Evolutionary conservation across 306 rosid species (phyloP).

Genomic region (Benincasa hispida): DNA sequence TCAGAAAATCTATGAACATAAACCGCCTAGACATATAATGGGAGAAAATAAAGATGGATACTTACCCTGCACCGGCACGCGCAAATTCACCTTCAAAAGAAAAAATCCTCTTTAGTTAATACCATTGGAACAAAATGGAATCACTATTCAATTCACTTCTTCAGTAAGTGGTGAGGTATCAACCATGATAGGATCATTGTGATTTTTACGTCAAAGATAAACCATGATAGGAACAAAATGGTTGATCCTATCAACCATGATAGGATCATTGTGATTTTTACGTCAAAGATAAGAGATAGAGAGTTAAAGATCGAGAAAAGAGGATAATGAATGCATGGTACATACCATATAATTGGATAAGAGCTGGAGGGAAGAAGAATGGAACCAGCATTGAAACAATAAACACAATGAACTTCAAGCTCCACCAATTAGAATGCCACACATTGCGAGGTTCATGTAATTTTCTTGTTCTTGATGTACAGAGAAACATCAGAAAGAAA

Average conservation of each 20-base stretch:
- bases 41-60: conserved; percentile 4
- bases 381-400: conserved; percentile 47
- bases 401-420: conserved; percentile 35
- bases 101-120: not conserved
- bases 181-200: not conserved
- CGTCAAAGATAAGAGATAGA: not conserved
- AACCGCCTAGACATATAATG: not conserved
- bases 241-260: no score
- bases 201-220: not conserved
- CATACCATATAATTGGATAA: conserved; percentile 61
- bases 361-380: conserved; percentile 37
- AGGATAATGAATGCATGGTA: not conserved
- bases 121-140: not conserved
- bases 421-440: conserved; percentile 87
- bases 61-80: conserved; percentile 79
- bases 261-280: not conserved
- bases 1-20: not conserved
- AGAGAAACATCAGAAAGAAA: conserved; percentile 64
- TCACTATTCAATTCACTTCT: not conserved
- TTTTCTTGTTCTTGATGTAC: conserved; percentile 54
- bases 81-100: conserved; percentile 70
- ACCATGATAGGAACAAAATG: no score
- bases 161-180: not conserved
- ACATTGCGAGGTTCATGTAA: conserved; percentile 35
- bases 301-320: not conserved